Evolutionary conservation across 148 eudicot genomes (phyloP).

Genomic region (Camellia granthamiana): DNA sequence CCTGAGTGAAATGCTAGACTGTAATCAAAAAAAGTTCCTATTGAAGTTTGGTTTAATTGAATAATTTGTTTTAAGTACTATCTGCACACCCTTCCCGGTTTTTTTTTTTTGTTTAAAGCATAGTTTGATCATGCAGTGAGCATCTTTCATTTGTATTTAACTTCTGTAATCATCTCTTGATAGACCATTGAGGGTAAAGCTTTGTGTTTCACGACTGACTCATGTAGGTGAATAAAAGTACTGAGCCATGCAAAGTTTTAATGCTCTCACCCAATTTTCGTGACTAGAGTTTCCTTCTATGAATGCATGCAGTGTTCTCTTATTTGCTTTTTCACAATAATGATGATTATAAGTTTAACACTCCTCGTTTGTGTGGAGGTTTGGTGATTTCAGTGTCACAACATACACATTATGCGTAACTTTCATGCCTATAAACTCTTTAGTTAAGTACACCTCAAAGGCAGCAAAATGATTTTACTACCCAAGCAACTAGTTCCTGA

Average conservation of each 20-base stretch:
- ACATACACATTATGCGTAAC: no score
- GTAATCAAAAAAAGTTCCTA: slow-evolving; percentile 78
- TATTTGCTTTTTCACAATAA: no score
- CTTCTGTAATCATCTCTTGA: not conserved
- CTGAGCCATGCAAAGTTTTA: not conserved
- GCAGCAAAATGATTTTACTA: no score
- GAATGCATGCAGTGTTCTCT: no score
- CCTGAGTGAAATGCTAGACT: slow-evolving; percentile 88
- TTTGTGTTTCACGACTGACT: not conserved
- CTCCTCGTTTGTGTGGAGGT: no score
- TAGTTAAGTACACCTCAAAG: no score
- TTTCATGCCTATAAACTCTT: no score
- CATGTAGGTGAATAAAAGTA: not conserved
- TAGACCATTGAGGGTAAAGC: not conserved
- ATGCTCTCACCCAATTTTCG: no score
- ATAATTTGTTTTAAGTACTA: slow-evolving; percentile 28
- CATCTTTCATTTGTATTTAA: slow-evolving; percentile 6
- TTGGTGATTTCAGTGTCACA: no score
- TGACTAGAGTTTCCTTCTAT: no score
- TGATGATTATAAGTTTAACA: no score
- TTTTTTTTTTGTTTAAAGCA: slow-evolving; percentile 4
- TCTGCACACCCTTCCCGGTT: not conserved
- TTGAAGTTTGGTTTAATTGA: slow-evolving; percentile 60
- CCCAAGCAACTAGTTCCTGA: no score
- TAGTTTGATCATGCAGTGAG: slow-evolving; percentile 5